A percentile compares a stretch with the other conserved stretches of the same genome.
Evolutionary conservation across 768 basidiomycete genomes (phyloP).

Genomic region (Boletus coccyginus): DNA sequence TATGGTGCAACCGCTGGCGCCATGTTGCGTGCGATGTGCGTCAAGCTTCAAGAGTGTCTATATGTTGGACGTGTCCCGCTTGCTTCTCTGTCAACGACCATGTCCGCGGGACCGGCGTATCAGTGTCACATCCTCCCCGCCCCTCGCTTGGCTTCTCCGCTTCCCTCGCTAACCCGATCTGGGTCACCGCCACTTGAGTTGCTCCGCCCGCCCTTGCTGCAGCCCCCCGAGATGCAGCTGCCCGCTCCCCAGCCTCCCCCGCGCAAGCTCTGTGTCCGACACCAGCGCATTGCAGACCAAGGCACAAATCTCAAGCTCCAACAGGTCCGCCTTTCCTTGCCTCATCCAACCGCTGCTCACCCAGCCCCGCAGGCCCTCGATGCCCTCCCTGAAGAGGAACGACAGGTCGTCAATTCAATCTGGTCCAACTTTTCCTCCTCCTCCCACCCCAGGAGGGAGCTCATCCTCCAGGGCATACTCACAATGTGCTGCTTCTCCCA

Average conservation of each 20-base stretch:
- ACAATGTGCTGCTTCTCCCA: conserved; percentile 99
- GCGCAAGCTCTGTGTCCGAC: conserved; percentile 85
- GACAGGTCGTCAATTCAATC: conserved; percentile 84
- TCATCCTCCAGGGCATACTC: conserved; percentile 94
- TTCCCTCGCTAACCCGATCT: not conserved
- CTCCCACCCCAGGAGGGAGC: conserved; percentile 82
- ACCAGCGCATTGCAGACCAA: conserved; percentile 96
- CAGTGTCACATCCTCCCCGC: conserved; percentile 74
- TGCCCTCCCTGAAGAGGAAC: conserved; percentile 78
- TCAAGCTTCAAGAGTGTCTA: conserved; percentile 1
- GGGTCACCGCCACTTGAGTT: not conserved
- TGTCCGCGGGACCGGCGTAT: conserved; percentile 30
- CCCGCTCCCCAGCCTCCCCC: conserved; percentile 30
- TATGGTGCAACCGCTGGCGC: conserved; percentile 24
- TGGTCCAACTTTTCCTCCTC: conserved; percentile 98
- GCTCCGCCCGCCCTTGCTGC: not conserved
- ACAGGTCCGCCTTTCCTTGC: conserved; percentile 49
- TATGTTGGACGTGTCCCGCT: too few relatives aligned
- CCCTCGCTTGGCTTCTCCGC: conserved; percentile 44
- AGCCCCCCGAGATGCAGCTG: not conserved
- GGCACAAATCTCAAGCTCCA: conserved; percentile 91
- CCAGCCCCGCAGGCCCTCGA: conserved; percentile 73
- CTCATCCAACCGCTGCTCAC: conserved; percentile 2
- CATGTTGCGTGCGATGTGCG: conserved; percentile 34
- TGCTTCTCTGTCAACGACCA: too few relatives aligned